Percentiles rank a stretch among this genome's conserved stretches.
Conservation (phyloP, 352 stramenopile species). For the Phytophthora pinifolia region DNA sequence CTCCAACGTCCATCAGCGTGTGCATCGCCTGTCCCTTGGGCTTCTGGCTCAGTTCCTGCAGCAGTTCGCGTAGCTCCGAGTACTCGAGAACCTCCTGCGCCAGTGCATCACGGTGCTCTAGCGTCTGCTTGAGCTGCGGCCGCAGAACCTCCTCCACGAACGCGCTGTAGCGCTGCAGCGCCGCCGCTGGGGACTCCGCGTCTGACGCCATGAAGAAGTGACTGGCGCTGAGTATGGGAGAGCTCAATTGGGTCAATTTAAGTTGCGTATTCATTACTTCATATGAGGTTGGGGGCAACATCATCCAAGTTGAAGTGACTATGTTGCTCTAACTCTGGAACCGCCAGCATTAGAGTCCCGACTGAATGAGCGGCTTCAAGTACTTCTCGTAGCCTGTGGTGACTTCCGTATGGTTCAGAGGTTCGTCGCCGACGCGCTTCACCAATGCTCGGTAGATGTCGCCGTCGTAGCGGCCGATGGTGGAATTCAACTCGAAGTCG, state of each 20-base stretch:
- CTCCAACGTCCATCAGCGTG: constrained; percentile 68
- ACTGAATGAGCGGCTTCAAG: constrained; percentile 28
- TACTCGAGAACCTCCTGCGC: constrained; percentile 64
- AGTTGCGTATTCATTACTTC: not conserved
- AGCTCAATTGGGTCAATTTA: too few relatives aligned
- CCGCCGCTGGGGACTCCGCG: constrained; percentile 24
- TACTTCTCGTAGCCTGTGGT: constrained; percentile 38
- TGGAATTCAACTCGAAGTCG: constrained; percentile 61
- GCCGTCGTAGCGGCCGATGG: constrained; percentile 44
- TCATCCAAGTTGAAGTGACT: constrained; percentile 22
- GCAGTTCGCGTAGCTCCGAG: constrained; percentile 48
- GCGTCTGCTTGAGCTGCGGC: constrained; percentile 63
- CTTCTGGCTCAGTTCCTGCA: constrained; percentile 33
- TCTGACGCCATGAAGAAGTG: constrained; percentile 1
- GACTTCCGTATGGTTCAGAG: constrained; percentile 41
- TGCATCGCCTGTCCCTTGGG: constrained; percentile 25
- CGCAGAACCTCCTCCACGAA: constrained; percentile 75
- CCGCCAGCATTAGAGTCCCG: not conserved
- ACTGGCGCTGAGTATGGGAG: constrained; percentile 16
- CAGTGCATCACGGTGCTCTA: constrained; percentile 52
- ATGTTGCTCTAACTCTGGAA: too few relatives aligned
- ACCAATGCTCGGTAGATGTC: constrained; percentile 50
- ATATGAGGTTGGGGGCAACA: not conserved
- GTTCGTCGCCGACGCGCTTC: constrained; percentile 30
- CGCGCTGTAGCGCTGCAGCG: constrained; percentile 58